These are phyloP conservation scores for Candida glaebosa DNA, from an alignment of 805 yeast genomes.

Conservation along the genomic window DNA sequence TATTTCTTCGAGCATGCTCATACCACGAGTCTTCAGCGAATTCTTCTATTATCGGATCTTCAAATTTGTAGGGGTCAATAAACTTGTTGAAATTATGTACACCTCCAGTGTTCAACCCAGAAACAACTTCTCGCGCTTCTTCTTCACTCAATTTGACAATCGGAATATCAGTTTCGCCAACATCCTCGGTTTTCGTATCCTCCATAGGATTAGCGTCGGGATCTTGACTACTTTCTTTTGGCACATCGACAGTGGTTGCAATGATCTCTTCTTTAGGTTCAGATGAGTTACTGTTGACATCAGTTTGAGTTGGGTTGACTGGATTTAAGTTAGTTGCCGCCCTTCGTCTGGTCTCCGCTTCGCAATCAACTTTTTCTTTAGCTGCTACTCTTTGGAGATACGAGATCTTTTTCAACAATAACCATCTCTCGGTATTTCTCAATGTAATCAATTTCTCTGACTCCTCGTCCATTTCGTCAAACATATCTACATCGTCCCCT, in stretches of 20 bases:
- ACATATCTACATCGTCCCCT: constrained; percentile 37
- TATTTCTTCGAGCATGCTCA: constrained; percentile 78
- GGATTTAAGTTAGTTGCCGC: constrained; percentile 26
- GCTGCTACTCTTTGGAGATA: constrained; percentile 67
- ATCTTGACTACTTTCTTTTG: constrained; percentile 1
- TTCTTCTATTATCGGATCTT: constrained; percentile 79
- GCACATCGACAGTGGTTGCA: constrained; percentile 10
- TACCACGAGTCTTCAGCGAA: constrained; percentile 87
- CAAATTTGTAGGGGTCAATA: constrained; percentile 84
- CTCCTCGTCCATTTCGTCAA: constrained; percentile 35
- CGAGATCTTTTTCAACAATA: constrained; percentile 63
- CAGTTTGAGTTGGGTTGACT: background rate
- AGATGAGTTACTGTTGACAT: constrained; percentile 1
- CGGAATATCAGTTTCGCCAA: constrained; percentile 22
- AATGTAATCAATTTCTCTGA: constrained; percentile 35
- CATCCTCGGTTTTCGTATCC: background rate
- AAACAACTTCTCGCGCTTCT: constrained; percentile 40
- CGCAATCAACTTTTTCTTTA: constrained; percentile 39
- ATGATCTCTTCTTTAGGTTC: constrained; percentile 7
- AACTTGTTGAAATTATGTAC: constrained; percentile 39
- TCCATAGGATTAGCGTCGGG: constrained; percentile 1
- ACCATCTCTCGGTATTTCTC: constrained; percentile 61
- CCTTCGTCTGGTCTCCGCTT: constrained; percentile 38
- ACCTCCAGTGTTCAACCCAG: constrained; percentile 35
- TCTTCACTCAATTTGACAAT: constrained; percentile 42